Conservation (phyloP, 441 rosid genomes). For the Macaranga tanarius region DNA sequence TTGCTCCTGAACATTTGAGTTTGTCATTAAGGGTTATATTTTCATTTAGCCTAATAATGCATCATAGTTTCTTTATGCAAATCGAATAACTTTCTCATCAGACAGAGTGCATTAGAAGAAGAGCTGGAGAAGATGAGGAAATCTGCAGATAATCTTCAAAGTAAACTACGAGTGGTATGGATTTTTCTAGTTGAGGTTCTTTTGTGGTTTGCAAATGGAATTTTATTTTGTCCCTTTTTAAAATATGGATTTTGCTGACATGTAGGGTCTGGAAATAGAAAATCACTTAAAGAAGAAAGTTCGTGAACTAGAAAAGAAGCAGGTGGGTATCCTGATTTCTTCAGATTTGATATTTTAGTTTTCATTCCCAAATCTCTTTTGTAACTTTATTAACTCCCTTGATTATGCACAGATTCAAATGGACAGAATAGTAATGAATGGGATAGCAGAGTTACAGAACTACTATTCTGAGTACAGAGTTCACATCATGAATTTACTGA, state of each 20-base stretch:
- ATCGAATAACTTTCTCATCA: conserved; percentile 68
- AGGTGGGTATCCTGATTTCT: conserved; percentile 45
- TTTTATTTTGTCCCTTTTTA: conserved; percentile 7
- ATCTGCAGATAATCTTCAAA: conserved; percentile 65
- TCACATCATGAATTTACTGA: conserved; percentile 55
- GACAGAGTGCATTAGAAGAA: conserved; percentile 96
- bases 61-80: conserved; percentile 35
- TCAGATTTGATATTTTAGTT: conserved; percentile 5
- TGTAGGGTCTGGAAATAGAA: conserved; percentile 92
- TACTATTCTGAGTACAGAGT: conserved; percentile 61
- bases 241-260: conserved; percentile 19
- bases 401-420: conserved; percentile 50
- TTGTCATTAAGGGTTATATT: not conserved
- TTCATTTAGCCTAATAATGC: not conserved
- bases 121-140: conserved; percentile 64
- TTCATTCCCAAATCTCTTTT: conserved; percentile 14
- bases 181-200: conserved; percentile 21
- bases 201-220: conserved; percentile 11
- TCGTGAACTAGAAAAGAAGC: conserved; percentile 70
- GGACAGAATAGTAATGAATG: conserved; percentile 49
- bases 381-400: conserved; percentile 24
- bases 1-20: not conserved
- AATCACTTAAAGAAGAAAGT: conserved; percentile 85
- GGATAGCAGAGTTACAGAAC: conserved; percentile 49
- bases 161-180: conserved; percentile 76